Conservation (phyloP, 192 early-diverging fungal genomes). For the Glomus cerebriforme region DNA sequence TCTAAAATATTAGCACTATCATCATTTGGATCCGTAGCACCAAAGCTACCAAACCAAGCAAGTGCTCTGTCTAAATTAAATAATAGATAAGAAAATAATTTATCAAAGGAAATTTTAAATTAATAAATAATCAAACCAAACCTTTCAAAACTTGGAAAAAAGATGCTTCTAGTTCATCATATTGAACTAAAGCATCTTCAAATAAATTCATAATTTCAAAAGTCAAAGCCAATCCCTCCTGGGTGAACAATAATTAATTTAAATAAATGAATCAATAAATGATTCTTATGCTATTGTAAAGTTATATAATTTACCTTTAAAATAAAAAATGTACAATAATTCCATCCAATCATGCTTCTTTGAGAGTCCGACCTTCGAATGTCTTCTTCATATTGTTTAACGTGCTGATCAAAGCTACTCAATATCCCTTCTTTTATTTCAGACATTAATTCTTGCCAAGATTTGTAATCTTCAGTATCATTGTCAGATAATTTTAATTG, state of each 20-base stretch:
- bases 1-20: conserved; percentile 85
- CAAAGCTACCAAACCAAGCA: conserved; percentile 95
- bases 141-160: conserved; percentile 89
- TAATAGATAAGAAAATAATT: conserved; percentile 14
- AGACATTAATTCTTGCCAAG: conserved; percentile 71
- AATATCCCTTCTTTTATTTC: conserved; percentile 78
- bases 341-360: conserved; percentile 96
- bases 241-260: not conserved
- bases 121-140: conserved; percentile 34
- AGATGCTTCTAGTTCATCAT: conserved; percentile 96
- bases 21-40: conserved; percentile 82
- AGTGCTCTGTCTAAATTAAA: conserved; percentile 63
- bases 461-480: conserved; percentile 59
- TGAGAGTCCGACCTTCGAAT: conserved; percentile 87
- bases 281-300: not conserved
- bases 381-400: conserved; percentile 87
- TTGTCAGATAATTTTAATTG: conserved; percentile 52
- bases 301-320: conserved; percentile 66
- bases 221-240: conserved; percentile 81
- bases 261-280: too few species aligned
- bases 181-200: conserved; percentile 90
- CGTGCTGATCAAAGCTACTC: conserved; percentile 71
- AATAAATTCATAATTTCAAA: conserved; percentile 87
- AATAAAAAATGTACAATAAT: conserved; percentile 97
- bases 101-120: conserved; percentile 18